Percentiles rank a stretch among this genome's conserved stretches.
Conservation (phyloP, 208 protist species). For the Crithidia acanthocephali region DNA sequence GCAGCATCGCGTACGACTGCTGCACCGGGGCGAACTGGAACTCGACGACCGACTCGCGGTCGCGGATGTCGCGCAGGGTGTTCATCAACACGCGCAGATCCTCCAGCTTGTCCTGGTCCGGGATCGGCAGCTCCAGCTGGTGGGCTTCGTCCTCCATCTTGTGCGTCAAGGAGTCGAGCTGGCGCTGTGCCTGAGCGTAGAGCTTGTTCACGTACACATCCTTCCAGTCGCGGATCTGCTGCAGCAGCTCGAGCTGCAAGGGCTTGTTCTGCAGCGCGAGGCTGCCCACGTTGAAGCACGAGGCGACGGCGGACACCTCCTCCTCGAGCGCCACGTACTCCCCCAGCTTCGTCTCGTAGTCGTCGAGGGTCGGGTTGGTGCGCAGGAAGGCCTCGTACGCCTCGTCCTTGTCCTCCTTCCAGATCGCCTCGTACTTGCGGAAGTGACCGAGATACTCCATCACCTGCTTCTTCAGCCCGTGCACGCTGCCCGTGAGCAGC, state of each 20-base stretch:
- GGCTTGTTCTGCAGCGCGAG: conserved; percentile 93
- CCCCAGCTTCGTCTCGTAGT: conserved; percentile 94
- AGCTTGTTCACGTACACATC: conserved; percentile 94
- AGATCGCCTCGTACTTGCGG: conserved; percentile 94
- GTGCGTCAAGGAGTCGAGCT: conserved; percentile 91
- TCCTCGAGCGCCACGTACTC: conserved; percentile 90
- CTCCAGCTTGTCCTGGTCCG: conserved; percentile 94
- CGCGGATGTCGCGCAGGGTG: conserved; percentile 91
- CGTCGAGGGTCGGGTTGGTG: conserved; percentile 83
- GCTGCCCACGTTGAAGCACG: conserved; percentile 92
- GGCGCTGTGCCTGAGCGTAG: conserved; percentile 88
- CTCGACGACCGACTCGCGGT: conserved; percentile 93
- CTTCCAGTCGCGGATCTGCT: conserved; percentile 94
- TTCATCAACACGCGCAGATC: conserved; percentile 95
- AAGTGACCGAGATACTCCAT: conserved; percentile 93
- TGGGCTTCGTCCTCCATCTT: conserved; percentile 95
- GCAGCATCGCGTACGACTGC: conserved; percentile 94
- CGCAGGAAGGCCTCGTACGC: conserved; percentile 93
- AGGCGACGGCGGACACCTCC: conserved; percentile 86
- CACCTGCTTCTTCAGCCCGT: conserved; percentile 94
- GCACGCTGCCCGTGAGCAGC: conserved; percentile 92
- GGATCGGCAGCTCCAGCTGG: conserved; percentile 90
- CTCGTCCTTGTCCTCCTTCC: conserved; percentile 94
- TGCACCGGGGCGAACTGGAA: conserved; percentile 94
- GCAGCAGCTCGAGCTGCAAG: conserved; percentile 93